Evolutionary conservation across 1,284 basidiomycete species (phyloP), one percentile per base, ranked within the genome.

Genomic region (Porodaedalea pini): DNA sequence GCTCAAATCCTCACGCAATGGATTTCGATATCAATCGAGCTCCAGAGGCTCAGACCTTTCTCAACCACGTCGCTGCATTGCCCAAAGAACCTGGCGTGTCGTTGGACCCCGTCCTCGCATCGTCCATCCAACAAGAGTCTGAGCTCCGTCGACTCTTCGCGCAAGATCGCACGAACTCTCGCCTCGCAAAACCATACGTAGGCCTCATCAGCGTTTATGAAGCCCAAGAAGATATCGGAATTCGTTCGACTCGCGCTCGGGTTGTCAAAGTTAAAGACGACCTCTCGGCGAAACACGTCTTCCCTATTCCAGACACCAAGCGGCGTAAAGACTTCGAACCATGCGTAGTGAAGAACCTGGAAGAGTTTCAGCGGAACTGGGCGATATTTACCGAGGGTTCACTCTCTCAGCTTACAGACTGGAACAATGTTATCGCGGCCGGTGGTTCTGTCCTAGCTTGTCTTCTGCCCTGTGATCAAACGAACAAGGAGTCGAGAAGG

Each of bases 391-490:
- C 61, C 19, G 63, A 64, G 54, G 63, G 63, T 13, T 54, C 61
- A n/a, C 53, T 65, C 45, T 52, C 55, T 5, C 58, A 62, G 39
- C 44, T 58, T 11, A 58, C 40, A 10, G 48, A 55, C 32, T 65
- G 64, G 64, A 58, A 50, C 27, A 64, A 64, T 48, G 78, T 84
- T 60, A 70, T 84, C n/a, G 81, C 75, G 23, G 80, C 81, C 49
- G 82, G 83, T 13, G 82, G 82, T 8, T 71, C 79, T 1, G 78
- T 84, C 13, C 74, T 80, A 27, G 82, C 81, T 1, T 82, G 80
- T 57, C 68, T 85, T 50, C 64, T 73, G 8, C 80, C 81, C 8
- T 66, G 83, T 1, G 72, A 77, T 1, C 75, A 78, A 10, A 67
- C 65, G 7, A 71, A 73, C 29, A 78, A 75, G 68, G 71, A 67